Conservation (phyloP, 1,284 basidiomycete species). For the Moesziomyces parantarcticus region DNA sequence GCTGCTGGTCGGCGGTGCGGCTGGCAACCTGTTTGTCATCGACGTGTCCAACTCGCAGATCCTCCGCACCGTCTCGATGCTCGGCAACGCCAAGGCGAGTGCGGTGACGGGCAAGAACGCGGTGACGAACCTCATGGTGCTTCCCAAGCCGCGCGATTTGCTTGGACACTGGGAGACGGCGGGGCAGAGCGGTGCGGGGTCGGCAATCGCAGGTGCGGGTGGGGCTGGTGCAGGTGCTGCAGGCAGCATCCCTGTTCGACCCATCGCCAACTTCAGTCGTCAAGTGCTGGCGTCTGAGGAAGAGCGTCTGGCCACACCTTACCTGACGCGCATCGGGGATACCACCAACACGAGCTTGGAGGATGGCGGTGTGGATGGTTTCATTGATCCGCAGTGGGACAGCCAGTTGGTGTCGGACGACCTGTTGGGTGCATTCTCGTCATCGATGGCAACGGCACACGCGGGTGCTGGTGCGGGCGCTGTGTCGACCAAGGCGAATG, state of each 20-base stretch:
- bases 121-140: slow-evolving; percentile 46
- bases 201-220: slow-evolving; percentile 18
- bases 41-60: slow-evolving; percentile 90
- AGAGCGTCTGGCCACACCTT: slow-evolving; percentile 29
- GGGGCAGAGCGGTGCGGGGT: slow-evolving; percentile 8
- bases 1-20: slow-evolving; percentile 67
- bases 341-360: slow-evolving; percentile 10
- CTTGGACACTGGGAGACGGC: slow-evolving; percentile 37
- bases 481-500: slow-evolving; percentile 1
- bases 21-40: slow-evolving; percentile 80
- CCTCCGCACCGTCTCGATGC: slow-evolving; percentile 76
- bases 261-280: slow-evolving; percentile 36
- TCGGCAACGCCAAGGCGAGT: slow-evolving; percentile 37
- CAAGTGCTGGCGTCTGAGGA: slow-evolving; percentile 33
- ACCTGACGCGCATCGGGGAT: slow-evolving; percentile 26
- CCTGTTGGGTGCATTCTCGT: slow-evolving; percentile 3
- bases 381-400: slow-evolving; percentile 46
- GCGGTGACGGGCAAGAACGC: slow-evolving; percentile 48
- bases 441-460: background rate
- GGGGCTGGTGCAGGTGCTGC: slow-evolving; percentile 16
- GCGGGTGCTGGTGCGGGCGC: background rate
- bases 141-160: slow-evolving; percentile 50
- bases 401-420: slow-evolving; percentile 24
- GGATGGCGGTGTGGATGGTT: slow-evolving; percentile 13
- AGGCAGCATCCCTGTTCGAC: slow-evolving; percentile 30